Base-by-base conservation (phyloP, 768 basidiomycete genomes). In the Bullera alba region DNA sequence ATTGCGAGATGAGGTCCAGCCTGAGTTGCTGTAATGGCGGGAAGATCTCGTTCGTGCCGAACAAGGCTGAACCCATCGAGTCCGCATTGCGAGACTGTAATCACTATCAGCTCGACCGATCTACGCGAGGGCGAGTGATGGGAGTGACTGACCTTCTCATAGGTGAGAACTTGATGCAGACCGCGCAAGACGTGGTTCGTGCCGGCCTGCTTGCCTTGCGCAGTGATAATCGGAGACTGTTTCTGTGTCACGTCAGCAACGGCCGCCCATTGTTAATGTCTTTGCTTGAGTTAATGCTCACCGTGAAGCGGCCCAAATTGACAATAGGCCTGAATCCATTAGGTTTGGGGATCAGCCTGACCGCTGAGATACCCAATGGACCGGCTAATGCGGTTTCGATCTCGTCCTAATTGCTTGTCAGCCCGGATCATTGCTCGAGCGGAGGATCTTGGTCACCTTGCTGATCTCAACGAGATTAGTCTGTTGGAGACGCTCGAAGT, bases 261-360 rank as follows among this genome's bases (percentile, higher is more conserved):
- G 17, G 35, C 22, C 14, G 21, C 36, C 38, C n/a, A n/a, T n/a
- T n/a, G n/a, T n/a, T n/a, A n/a, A n/a, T n/a, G n/a, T 4, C 17
- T 19, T 21, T 28, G 38, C 22, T n/a, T 66, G 64, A 51, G 45
- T 30, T n/a, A 16, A 21, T 6, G 59, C 61, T 25, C 26, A 65
- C 63, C 23, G 68, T 65, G 27, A 48, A 42, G 29, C 56, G 37
- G 3, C 71, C 71, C 36, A 97, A 76, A 65, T 99, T 97, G 23
- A 95, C 86, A 53, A 97, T 93, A 0, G 92, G 92, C 26, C 95
- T 79, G 2, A 97, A 88, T 0, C 95, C 95, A 3, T 83, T 87
- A 51, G 92, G 92, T 70, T 97, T 99, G 0, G 95, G 95, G 17
- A 99, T 75, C 5, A 96, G 76, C 2, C 95, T 80, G 2, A 69